phyloP scores from a whole-genome alignment of 148 eudicot genomes.

The Dianthus caryophyllus region DNA sequence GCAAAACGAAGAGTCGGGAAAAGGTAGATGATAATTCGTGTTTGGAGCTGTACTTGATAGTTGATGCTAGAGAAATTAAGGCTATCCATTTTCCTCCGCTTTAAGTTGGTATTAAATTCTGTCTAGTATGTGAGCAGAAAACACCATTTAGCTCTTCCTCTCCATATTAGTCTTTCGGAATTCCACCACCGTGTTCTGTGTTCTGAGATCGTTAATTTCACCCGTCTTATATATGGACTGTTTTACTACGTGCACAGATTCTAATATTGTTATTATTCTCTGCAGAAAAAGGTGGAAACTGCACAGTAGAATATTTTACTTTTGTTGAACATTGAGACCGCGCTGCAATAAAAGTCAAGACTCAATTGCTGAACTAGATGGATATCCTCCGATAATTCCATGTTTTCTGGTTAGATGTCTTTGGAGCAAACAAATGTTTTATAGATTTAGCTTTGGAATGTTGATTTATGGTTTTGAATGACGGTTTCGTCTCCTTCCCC shows the following conservation, averaged over 20 bases:
- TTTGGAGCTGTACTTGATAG: too few relatives aligned
- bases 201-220: background rate
- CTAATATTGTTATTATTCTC: background rate
- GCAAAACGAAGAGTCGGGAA: too few relatives aligned
- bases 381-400: conserved; percentile 18
- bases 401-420: conserved; percentile 22
- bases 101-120: too few relatives aligned
- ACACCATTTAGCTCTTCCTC: too few relatives aligned
- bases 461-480: conserved; percentile 10
- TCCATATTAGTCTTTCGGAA: too few relatives aligned
- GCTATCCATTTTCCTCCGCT: too few relatives aligned
- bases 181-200: background rate
- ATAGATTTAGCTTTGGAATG: conserved; percentile 9
- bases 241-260: background rate
- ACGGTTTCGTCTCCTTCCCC: background rate
- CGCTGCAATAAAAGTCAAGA: conserved; percentile 26
- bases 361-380: conserved; percentile 18
- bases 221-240: background rate
- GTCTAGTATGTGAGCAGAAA: too few relatives aligned
- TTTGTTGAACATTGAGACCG: background rate
- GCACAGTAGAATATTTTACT: conserved; percentile 31
- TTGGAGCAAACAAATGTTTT: conserved; percentile 16
- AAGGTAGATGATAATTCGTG: too few relatives aligned
- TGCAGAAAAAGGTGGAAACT: conserved; percentile 40
- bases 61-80: too few relatives aligned